phyloP scores from a whole-genome alignment of 441 rosid species.

The Populus hybrid region DNA sequence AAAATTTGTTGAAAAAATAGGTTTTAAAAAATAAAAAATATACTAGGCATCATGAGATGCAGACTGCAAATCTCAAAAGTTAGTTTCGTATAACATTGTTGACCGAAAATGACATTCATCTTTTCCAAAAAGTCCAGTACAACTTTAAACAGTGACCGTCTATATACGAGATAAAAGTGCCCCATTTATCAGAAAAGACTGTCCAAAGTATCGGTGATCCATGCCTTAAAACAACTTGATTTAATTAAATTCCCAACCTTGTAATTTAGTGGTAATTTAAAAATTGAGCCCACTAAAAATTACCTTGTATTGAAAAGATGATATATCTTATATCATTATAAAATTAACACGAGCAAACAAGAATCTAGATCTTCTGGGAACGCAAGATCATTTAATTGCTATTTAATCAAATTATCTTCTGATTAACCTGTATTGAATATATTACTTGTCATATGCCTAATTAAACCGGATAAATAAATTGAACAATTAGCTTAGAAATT shows the following conservation, averaged over 20 bases:
- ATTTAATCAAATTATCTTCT: conserved; percentile 16
- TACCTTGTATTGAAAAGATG: too few species aligned
- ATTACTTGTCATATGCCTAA: not conserved
- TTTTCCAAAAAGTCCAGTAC: not conserved
- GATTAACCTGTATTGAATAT: conserved; percentile 13
- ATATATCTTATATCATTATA: not conserved
- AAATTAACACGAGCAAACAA: not conserved
- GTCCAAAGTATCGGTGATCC: conserved; percentile 1
- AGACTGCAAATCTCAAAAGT: conserved; percentile 19
- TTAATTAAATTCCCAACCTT: too few species aligned
- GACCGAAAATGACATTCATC: conserved; percentile 11
- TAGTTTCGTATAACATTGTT: not conserved
- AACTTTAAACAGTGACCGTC: not conserved
- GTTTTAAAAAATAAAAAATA: too few species aligned
- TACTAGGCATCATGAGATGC: conserved; percentile 16
- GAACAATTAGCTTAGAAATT: too few species aligned
- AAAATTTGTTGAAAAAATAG: too few species aligned
- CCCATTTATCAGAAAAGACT: not conserved
- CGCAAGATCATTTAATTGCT: conserved; percentile 14
- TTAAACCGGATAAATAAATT: too few species aligned
- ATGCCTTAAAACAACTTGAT: not conserved
- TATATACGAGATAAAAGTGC: not conserved
- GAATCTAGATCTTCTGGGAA: conserved; percentile 14
- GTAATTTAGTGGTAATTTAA: not conserved
- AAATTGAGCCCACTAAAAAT: too few species aligned